Evolutionary conservation across 2,329 filamentous ascomycete genomes (phyloP), one percentile per base, ranked within the genome.

Genomic region (Arthrobotrys musiformis): DNA sequence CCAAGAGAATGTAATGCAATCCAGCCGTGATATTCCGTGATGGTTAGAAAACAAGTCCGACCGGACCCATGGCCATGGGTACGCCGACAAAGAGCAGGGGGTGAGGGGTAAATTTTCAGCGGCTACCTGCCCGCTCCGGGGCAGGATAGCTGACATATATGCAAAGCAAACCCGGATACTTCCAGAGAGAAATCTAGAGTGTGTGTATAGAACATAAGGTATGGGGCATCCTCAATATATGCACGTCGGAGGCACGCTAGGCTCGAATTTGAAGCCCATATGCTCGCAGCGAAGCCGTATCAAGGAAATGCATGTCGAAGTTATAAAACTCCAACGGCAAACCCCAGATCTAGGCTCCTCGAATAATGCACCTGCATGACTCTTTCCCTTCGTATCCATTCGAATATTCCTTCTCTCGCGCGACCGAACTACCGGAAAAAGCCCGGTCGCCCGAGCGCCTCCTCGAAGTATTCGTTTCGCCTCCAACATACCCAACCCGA

Each of bases 371-470:
- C 50, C 50, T 56, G 8, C 50, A 56, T 56, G 50, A 35, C 50
- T 56, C 50, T 56, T 22, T 28, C 11, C 50, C 37, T 22, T 28
- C 11, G n/a, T 30, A 35, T 35, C 17, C 44, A 24, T 48, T 35
- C 19, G 22, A n/a, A 2, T 19, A 58, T 58, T 58, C 54, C 54
- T 26, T n/a, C n/a, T n/a, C n/a, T n/a, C n/a, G n/a, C n/a, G n/a
- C 33, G 30, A 58, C 54, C 54, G 54, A 58, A 19, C 13, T 58
- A 58, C 33, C 54, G 54, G 54, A 40, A 58, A 58, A 58, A 17
- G 19, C 54, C 54, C 54, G 54, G 30, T 56, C 50, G 50, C 54
- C 54, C 54, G 54, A 58, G 54, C 54, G 54, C 54, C 54, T 58
- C 54, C 54, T 58, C 54, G 54, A 58, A 40, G 6, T 26, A 15